A percentile compares a stretch with the other conserved stretches of the same genome.
Evolutionary conservation across 202 grass and related monocot species (phyloP).

Genomic region (Setaria italica): DNA sequence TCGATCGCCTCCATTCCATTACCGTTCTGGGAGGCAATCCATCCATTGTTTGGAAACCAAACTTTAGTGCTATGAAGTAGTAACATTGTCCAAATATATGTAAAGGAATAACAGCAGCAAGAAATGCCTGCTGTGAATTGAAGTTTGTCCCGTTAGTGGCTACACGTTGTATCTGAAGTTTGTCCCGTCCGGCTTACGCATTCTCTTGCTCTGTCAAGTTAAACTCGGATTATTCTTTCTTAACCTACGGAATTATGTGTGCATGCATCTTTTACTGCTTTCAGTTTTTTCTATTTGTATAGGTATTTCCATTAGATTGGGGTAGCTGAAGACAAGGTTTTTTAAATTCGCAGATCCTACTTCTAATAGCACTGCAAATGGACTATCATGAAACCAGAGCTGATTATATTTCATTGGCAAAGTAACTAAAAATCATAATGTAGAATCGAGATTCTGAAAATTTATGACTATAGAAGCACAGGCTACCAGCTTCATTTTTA

Average conservation of each 20-base stretch:
- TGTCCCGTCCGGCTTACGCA: neutral
- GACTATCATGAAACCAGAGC: neutral
- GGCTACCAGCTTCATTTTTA: too few relatives aligned
- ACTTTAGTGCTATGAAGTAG: neutral
- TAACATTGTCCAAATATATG: neutral
- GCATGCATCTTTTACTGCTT: neutral
- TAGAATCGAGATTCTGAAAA: too few relatives aligned
- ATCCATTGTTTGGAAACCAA: conserved; percentile 13
- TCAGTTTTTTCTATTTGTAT: neutral
- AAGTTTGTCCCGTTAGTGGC: too few relatives aligned
- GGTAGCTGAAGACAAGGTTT: neutral
- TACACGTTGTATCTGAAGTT: neutral
- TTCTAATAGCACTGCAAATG: neutral
- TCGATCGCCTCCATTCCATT: neutral
- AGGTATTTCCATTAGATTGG: neutral
- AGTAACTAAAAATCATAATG: too few relatives aligned
- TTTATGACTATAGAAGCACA: too few relatives aligned
- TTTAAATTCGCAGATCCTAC: neutral
- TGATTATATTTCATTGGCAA: neutral
- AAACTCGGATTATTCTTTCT: neutral
- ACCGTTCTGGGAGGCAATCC: neutral
- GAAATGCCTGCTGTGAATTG: conserved; percentile 1
- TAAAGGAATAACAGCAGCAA: conserved; percentile 32
- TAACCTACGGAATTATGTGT: neutral
- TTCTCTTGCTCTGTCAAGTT: neutral